A percentile compares a stretch with the other conserved stretches of the same genome.
Conservation (phyloP, 1,284 basidiomycete genomes). For the Ganoderma multipileum region DNA sequence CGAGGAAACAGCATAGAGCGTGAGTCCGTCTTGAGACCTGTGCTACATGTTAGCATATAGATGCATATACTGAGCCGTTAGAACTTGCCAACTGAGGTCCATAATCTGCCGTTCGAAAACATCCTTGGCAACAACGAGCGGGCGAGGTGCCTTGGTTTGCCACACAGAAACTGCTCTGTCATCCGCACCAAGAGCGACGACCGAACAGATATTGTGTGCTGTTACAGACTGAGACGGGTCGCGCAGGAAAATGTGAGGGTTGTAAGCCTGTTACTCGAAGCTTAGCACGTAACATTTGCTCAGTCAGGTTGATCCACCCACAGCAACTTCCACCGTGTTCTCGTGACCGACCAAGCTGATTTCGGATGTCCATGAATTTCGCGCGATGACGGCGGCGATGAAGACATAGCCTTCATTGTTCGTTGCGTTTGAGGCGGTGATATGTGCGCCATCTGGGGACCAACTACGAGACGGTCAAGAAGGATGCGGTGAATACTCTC, state of each 20-base stretch:
- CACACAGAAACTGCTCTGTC: constrained; percentile 91
- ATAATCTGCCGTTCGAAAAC: constrained; percentile 95
- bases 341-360: constrained; percentile 97
- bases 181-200: constrained; percentile 91
- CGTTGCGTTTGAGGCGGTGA: constrained; percentile 96
- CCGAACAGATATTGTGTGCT: constrained; percentile 81
- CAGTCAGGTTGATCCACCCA: constrained; percentile 45
- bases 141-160: constrained; percentile 91
- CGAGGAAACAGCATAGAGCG: constrained; percentile 93
- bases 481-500: not conserved
- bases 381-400: constrained; percentile 93
- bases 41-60: not conserved
- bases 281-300: constrained; percentile 27
- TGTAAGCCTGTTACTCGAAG: constrained; percentile 71
- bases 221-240: constrained; percentile 68
- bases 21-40: constrained; percentile 92
- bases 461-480: constrained; percentile 62
- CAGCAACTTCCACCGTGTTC: constrained; percentile 96
- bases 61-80: constrained; percentile 3
- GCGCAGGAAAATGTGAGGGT: constrained; percentile 90
- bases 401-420: constrained; percentile 96
- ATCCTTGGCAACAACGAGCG: constrained; percentile 91
- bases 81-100: constrained; percentile 90
- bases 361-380: constrained; percentile 87
- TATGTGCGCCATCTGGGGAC: constrained; percentile 98